Evolutionary conservation across 2,329 filamentous ascomycete species (phyloP), one percentile per base, ranked within the genome.

Genomic region (Alternaria dauci): DNA sequence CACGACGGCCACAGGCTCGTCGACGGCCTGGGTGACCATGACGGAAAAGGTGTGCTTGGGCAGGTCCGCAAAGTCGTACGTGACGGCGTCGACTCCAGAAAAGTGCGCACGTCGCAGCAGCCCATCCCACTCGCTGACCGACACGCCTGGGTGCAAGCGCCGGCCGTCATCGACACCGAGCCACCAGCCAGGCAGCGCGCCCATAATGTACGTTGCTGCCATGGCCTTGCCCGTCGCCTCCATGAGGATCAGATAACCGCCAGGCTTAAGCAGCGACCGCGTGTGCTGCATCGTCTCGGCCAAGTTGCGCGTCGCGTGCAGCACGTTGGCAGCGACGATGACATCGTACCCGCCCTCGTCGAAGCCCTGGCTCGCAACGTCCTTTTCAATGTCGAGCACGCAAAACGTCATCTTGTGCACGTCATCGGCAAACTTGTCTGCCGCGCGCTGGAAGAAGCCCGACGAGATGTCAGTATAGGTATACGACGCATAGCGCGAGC

Each of bases 171-270:
- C 57, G 3, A 25, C 34, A 23, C 66, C 63, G 1, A 71, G 42
- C 80, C 80, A 82, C 80, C 80, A 82, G 1, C 79, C 79, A 4
- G 78, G 71, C 1, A 81, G 61, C 3, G 68, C 59, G 2, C 77
- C 78, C 14, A 81, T 74, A 3, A 76, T 5, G 9, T 6, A 32
- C 30, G 30, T 9, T 32, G 30, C 4, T 26, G n/a, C n/a, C n/a
- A n/a, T n/a, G n/a, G n/a, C n/a, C 26, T 26, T n/a, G n/a, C 26
- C 26, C 5, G 30, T 32, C 2, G 8, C 30, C 30, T 32, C 30
- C 8, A 32, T 8, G 7, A 32, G 9, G 30, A 32, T 12, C 11
- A 32, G 3, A 9, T 32, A 12, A 9, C 30, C 30, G 9, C 30
- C 30, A 32, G 30, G 30, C 8, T 32, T 32, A 2, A 32, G 8